phyloP scores from a whole-genome alignment of 768 basidiomycete genomes.

The Lepiota venenata region DNA sequence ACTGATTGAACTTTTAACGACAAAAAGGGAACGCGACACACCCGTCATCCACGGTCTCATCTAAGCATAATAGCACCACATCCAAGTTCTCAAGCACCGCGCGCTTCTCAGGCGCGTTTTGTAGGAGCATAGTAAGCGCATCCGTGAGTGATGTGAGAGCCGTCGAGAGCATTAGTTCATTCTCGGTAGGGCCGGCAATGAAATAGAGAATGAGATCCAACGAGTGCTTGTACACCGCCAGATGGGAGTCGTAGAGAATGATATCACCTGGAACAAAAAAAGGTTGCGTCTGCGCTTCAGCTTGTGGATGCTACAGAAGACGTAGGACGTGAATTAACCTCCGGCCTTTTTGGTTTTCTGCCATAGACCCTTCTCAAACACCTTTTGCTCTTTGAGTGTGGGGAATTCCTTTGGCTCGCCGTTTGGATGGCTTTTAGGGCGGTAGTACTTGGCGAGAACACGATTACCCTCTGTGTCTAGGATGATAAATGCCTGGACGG shows the following conservation, averaged over 20 bases:
- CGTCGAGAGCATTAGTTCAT: conserved; percentile 93
- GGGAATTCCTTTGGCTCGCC: conserved; percentile 61
- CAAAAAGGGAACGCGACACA: conserved; percentile 34
- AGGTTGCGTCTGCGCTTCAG: not conserved
- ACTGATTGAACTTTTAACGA: not conserved
- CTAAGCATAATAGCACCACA: conserved; percentile 85
- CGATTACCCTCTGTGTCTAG: conserved; percentile 96
- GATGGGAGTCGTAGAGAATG: conserved; percentile 83
- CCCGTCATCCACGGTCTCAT: conserved; percentile 99
- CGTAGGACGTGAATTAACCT: conserved; percentile 45
- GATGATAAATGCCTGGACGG: conserved; percentile 82
- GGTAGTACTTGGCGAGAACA: conserved; percentile 94
- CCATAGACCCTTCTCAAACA: conserved; percentile 94
- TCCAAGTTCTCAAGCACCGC: conserved; percentile 94
- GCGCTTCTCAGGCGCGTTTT: conserved; percentile 93
- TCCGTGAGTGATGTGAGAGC: conserved; percentile 84
- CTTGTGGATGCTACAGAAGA: not conserved
- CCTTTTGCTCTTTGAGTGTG: conserved; percentile 87
- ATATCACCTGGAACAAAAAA: conserved; percentile 82
- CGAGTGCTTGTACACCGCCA: conserved; percentile 93
- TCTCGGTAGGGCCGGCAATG: conserved; percentile 82
- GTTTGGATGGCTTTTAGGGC: conserved; percentile 60
- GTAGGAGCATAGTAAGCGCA: conserved; percentile 78
- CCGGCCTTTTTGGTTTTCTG: conserved; percentile 94
- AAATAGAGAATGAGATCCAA: conserved; percentile 96